These are phyloP conservation scores for Zygoascus ofunaensis DNA, from an alignment of 805 yeast species.

Conservation along the genomic window DNA sequence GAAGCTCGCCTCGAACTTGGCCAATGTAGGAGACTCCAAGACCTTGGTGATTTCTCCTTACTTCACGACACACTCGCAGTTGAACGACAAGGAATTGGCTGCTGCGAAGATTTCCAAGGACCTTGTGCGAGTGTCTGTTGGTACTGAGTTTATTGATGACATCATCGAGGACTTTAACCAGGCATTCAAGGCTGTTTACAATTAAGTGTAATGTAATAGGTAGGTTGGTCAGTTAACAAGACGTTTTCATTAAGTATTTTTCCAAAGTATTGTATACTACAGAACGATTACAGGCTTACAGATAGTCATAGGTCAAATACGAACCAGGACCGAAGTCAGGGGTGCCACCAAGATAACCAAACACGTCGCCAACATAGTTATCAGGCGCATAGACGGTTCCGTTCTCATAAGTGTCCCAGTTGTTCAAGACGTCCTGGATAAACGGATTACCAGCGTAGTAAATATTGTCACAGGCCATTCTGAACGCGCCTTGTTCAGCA, in stretches of 20 bases:
- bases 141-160: conserved; percentile 87
- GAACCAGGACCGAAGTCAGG: conserved; percentile 28
- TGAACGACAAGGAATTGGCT: conserved; percentile 67
- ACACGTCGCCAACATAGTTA: conserved; percentile 55
- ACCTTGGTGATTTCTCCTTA: conserved; percentile 93
- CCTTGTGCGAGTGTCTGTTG: conserved; percentile 79
- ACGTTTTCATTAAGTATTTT: too few relatives aligned
- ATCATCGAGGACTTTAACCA: conserved; percentile 83
- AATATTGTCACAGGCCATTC: conserved; percentile 43
- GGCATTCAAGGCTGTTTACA: conserved; percentile 59
- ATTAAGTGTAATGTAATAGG: not conserved
- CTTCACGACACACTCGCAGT: conserved; percentile 92
- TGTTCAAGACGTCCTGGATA: conserved; percentile 41
- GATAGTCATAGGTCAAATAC: not conserved
- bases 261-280: not conserved
- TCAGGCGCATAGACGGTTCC: conserved; percentile 27
- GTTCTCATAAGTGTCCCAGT: conserved; percentile 29
- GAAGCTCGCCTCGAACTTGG: conserved; percentile 82
- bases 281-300: not conserved
- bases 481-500: conserved; percentile 43
- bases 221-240: too few relatives aligned
- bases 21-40: conserved; percentile 95
- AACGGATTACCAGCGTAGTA: conserved; percentile 46
- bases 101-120: conserved; percentile 85
- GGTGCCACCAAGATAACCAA: conserved; percentile 43